These are phyloP conservation scores for Globomyces pollinis-pini DNA, from an alignment of 192 early-diverging fungal species.

Conservation along the genomic window DNA sequence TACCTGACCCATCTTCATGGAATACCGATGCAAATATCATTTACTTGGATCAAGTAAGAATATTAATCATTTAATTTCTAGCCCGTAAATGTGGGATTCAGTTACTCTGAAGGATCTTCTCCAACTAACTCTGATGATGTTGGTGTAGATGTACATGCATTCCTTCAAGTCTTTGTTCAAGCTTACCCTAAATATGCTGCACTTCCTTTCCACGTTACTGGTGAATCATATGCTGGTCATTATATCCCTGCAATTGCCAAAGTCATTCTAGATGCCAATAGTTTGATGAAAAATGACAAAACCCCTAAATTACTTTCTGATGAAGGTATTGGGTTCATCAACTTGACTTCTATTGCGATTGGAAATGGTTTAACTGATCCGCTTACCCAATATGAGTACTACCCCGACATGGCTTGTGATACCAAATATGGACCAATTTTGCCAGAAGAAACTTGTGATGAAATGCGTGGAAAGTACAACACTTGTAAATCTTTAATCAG, in stretches of 20 bases:
- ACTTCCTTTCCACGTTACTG: conserved; percentile 78
- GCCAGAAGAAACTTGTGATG: conserved; percentile 50
- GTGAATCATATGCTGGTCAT: conserved; percentile 63
- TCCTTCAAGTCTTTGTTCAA: conserved; percentile 87
- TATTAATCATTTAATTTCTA: neutral
- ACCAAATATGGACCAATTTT: conserved; percentile 56
- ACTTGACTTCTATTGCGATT: conserved; percentile 13
- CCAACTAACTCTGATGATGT: conserved; percentile 62
- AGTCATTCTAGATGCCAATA: conserved; percentile 56
- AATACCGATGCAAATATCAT: conserved; percentile 78
- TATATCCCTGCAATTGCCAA: conserved; percentile 87
- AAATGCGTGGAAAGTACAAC: conserved; percentile 56
- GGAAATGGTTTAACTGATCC: conserved; percentile 90
- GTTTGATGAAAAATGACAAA: conserved; percentile 52
- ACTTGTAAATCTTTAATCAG: conserved; percentile 59
- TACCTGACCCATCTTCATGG: conserved; percentile 75
- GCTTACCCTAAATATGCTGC: conserved; percentile 73
- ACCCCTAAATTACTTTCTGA: conserved; percentile 12
- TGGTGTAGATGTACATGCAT: conserved; percentile 82
- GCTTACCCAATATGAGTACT: conserved; percentile 81
- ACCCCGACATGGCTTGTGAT: conserved; percentile 44
- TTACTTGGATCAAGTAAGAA: conserved; percentile 34
- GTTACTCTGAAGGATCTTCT: conserved; percentile 57
- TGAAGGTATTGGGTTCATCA: conserved; percentile 18
- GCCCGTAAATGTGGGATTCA: conserved; percentile 68